Conservation (phyloP, 345 rosid species). For the Eucalyptus caleyi region DNA sequence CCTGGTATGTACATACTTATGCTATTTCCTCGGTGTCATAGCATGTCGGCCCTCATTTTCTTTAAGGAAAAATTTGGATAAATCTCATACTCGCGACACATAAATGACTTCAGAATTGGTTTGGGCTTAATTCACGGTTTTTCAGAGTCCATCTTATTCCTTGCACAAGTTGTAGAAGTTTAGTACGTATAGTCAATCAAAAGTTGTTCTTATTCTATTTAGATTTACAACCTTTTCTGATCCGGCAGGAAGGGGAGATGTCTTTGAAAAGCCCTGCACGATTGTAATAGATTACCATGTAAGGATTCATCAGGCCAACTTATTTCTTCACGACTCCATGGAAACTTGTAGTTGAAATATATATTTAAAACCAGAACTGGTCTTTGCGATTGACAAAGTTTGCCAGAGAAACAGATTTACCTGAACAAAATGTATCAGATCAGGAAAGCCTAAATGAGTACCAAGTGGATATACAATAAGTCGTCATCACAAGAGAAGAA, state of each 20-base stretch:
- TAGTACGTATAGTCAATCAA: background rate
- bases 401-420: background rate
- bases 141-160: background rate
- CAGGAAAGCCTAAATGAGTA: background rate
- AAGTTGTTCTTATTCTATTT: background rate
- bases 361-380: background rate
- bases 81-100: background rate
- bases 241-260: background rate
- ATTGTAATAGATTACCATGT: background rate
- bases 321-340: background rate
- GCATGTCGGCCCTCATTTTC: background rate
- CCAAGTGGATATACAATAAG: background rate
- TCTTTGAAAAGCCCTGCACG: background rate
- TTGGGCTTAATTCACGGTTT: background rate
- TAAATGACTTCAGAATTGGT: background rate
- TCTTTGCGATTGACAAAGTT: background rate
- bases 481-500: background rate
- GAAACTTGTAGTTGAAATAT: background rate
- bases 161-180: background rate
- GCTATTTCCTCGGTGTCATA: background rate
- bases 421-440: background rate
- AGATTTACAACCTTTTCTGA: background rate
- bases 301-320: background rate
- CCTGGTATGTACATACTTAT: slow-evolving; percentile 1
- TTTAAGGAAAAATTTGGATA: background rate